Evolutionary conservation across 192 early-diverging fungal genomes (phyloP).

Genomic region (Coemansia sp.): DNA sequence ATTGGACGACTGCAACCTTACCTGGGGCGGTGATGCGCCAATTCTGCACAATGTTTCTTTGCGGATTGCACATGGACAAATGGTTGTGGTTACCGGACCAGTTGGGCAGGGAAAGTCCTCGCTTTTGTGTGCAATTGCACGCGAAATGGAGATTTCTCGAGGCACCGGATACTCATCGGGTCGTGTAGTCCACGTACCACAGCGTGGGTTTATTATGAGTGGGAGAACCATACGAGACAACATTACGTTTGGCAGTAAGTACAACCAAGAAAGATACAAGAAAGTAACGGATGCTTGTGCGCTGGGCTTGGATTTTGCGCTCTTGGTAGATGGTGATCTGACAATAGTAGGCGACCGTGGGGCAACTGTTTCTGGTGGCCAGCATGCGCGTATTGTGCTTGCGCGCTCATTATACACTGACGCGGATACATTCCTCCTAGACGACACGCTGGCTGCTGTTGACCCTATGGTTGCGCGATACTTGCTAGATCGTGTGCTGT

Average conservation of each 20-base stretch:
- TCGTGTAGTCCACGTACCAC: conserved; percentile 70
- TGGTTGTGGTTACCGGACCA: conserved; percentile 56
- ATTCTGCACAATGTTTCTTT: conserved; percentile 54
- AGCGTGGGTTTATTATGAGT: conserved; percentile 79
- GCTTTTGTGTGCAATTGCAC: conserved; percentile 59
- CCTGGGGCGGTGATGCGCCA: conserved; percentile 9
- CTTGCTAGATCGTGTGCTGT: conserved; percentile 60
- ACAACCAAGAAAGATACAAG: conserved; percentile 46
- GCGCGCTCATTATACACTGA: conserved; percentile 75
- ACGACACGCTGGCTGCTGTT: conserved; percentile 82
- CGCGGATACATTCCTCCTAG: conserved; percentile 68
- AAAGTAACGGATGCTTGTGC: conserved; percentile 57
- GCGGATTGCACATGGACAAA: conserved; percentile 45
- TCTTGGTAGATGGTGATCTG: conserved; percentile 41
- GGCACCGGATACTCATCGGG: conserved; percentile 23
- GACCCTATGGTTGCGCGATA: conserved; percentile 64
- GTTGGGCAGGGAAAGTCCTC: conserved; percentile 65
- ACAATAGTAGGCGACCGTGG: conserved; percentile 31
- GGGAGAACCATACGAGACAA: conserved; percentile 60
- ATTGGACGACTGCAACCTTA: conserved; percentile 10
- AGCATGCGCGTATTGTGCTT: conserved; percentile 74
- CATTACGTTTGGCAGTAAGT: conserved; percentile 63
- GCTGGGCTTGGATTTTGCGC: conserved; percentile 56
- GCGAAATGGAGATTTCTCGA: conserved; percentile 40
- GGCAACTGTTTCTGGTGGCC: conserved; percentile 63